Conservation (phyloP, 2,329 filamentous ascomycete genomes). For the Periglandula ipomoeae region DNA sequence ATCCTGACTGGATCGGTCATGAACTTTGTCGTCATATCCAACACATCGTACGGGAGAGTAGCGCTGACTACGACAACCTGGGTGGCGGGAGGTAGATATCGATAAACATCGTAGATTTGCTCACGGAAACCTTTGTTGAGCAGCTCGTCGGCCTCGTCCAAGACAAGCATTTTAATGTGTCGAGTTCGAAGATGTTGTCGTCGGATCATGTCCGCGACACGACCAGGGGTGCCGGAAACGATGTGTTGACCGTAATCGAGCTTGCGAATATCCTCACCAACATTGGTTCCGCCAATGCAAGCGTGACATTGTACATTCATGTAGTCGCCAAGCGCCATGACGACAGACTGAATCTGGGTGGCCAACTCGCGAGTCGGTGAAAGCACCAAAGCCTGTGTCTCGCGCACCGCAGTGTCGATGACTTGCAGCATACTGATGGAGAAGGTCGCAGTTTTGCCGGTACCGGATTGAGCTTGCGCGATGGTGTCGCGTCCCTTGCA, state of each 20-base stretch:
- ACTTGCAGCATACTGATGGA: constrained; percentile 94
- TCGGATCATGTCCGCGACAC: constrained; percentile 63
- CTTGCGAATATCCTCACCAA: constrained; percentile 95
- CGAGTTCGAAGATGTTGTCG: constrained; percentile 47
- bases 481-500: constrained; percentile 99
- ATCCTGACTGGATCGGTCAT: constrained; percentile 98
- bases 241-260: constrained; percentile 97
- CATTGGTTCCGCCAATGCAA: constrained; percentile 95
- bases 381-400: constrained; percentile 89
- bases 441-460: constrained; percentile 94
- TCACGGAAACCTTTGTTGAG: constrained; percentile 94
- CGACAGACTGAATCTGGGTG: constrained; percentile 95
- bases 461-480: constrained; percentile 93
- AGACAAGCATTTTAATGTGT: constrained; percentile 56
- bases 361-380: constrained; percentile 95
- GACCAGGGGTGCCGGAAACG: constrained; percentile 93
- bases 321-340: constrained; percentile 99
- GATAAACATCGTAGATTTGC: constrained; percentile 98
- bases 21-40: constrained; percentile 99
- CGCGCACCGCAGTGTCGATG: constrained; percentile 85
- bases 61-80: constrained; percentile 98
- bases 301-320: constrained; percentile 99
- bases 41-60: constrained; percentile 92
- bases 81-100: constrained; percentile 89
- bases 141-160: constrained; percentile 53